phyloP scores from a whole-genome alignment of 176 grass and related monocot genomes.

The Triticum turgidum region DNA sequence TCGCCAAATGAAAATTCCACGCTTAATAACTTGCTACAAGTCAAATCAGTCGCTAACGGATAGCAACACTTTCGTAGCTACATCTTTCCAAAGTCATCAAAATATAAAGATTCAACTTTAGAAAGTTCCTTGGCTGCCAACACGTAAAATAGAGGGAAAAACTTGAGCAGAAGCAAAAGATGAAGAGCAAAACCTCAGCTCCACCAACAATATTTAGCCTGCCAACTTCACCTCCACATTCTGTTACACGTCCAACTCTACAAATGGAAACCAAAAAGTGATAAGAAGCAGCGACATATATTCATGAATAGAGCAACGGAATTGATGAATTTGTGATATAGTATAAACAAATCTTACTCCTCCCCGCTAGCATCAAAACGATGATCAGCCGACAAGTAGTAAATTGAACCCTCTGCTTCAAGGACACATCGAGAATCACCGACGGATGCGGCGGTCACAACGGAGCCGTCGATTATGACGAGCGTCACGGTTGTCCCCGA shows the following conservation, averaged over 20 bases:
- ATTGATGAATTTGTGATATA: not conserved
- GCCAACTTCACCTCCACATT: conserved; percentile 91
- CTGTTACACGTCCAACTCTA: conserved; percentile 83
- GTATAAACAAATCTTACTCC: conserved; percentile 52
- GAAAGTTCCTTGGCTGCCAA: conserved; percentile 9
- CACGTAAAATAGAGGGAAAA: conserved; percentile 2
- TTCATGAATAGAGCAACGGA: not conserved
- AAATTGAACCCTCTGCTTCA: conserved; percentile 72
- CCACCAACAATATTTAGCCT: conserved; percentile 72
- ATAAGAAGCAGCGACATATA: not conserved
- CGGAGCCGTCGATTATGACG: conserved; percentile 79
- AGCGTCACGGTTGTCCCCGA: conserved; percentile 92
- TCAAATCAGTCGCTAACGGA: not conserved
- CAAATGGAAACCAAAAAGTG: not conserved
- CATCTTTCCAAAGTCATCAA: not conserved
- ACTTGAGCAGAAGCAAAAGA: conserved; percentile 3
- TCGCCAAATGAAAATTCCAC: conserved; percentile 9
- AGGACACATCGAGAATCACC: conserved; percentile 84
- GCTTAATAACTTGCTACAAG: not conserved
- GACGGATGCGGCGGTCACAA: conserved; percentile 78
- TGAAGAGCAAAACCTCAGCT: conserved; percentile 66
- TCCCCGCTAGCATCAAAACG: conserved; percentile 78
- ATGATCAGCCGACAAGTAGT: conserved; percentile 83
- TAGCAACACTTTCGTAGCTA: not conserved
- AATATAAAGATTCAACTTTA: not conserved